Evolutionary conservation across 2,329 filamentous ascomycete species (phyloP).

Genomic region (Xylariomycetidae sp.): DNA sequence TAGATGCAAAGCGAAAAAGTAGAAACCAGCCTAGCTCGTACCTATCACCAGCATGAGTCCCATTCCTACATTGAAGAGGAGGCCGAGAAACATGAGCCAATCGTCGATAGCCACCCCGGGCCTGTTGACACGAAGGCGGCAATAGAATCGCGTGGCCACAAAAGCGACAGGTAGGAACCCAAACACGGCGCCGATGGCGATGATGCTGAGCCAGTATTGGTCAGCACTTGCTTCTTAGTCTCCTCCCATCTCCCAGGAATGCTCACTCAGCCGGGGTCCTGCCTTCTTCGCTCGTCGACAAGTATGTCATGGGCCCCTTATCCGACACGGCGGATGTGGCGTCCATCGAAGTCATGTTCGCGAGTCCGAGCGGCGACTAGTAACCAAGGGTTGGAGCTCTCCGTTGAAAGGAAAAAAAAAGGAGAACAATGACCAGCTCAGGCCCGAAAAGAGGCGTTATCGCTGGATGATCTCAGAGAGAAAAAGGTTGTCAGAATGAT

Average conservation of each 20-base stretch:
- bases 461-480: too few species aligned
- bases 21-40: conserved; percentile 2
- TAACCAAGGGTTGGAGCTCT: too few species aligned
- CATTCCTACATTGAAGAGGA: conserved; percentile 7
- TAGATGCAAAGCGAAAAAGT: not conserved
- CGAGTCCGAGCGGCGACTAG: too few species aligned
- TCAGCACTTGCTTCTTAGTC: too few species aligned
- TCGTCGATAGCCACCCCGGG: conserved; percentile 3
- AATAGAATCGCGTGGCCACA: conserved; percentile 8
- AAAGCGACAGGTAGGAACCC: conserved; percentile 1
- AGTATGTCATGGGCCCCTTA: conserved; percentile 5
- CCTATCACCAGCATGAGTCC: conserved; percentile 10
- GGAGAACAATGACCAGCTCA: too few species aligned
- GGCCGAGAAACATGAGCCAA: conserved; percentile 7
- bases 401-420: too few species aligned
- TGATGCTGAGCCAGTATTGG: conserved; percentile 3
- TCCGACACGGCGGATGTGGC: not conserved
- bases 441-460: too few species aligned
- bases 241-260: too few species aligned
- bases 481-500: too few species aligned
- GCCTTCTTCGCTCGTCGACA: conserved; percentile 9
- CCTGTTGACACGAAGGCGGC: not conserved
- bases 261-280: conserved; percentile 5
- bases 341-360: too few species aligned
- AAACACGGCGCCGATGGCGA: conserved; percentile 10